Percentiles rank a stretch among this genome's conserved stretches.
Conservation (phyloP, 2,329 filamentous ascomycete genomes). For the Chaetomium sp. region DNA sequence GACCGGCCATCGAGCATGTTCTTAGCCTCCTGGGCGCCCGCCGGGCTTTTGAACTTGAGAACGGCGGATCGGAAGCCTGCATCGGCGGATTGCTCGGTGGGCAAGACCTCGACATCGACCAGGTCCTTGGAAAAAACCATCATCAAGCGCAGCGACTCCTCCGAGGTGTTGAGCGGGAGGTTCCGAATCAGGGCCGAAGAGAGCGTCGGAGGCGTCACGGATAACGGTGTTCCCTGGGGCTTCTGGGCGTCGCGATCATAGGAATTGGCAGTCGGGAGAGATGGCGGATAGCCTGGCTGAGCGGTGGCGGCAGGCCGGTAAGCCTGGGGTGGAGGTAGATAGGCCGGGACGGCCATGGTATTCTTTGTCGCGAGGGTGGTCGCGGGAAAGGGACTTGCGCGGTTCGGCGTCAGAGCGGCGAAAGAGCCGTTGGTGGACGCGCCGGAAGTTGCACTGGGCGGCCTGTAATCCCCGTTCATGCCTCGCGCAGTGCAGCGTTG, state of each 20-base stretch:
- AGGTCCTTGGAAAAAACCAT: slow-evolving; percentile 61
- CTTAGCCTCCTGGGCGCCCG: slow-evolving; percentile 59
- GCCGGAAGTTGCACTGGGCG: slow-evolving; percentile 34
- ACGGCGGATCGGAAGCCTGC: slow-evolving; percentile 55
- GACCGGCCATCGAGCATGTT: slow-evolving; percentile 59
- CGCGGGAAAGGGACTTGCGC: slow-evolving; percentile 40
- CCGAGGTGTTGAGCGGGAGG: slow-evolving; percentile 56
- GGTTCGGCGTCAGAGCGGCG: slow-evolving; percentile 39
- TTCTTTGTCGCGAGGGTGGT: slow-evolving; percentile 38
- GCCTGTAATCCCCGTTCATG: slow-evolving; percentile 39
- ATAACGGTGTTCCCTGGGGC: slow-evolving; percentile 46
- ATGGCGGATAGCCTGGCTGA: slow-evolving; percentile 42
- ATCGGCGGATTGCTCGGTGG: slow-evolving; percentile 53
- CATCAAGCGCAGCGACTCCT: slow-evolving; percentile 59
- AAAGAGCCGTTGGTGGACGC: slow-evolving; percentile 43
- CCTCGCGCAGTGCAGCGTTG: slow-evolving; percentile 39
- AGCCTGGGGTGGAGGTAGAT: slow-evolving; percentile 45
- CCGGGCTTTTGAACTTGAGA: slow-evolving; percentile 54
- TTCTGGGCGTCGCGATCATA: slow-evolving; percentile 49
- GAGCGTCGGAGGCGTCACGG: slow-evolving; percentile 41
- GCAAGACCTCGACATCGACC: slow-evolving; percentile 53
- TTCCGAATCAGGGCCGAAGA: slow-evolving; percentile 55
- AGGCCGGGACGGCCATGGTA: slow-evolving; percentile 51
- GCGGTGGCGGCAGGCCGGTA: slow-evolving; percentile 42
- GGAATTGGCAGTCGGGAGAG: slow-evolving; percentile 39